Evolutionary conservation across 2,329 filamentous ascomycete species (phyloP).

Genomic region (Phyllosticta paracitricarpa): DNA sequence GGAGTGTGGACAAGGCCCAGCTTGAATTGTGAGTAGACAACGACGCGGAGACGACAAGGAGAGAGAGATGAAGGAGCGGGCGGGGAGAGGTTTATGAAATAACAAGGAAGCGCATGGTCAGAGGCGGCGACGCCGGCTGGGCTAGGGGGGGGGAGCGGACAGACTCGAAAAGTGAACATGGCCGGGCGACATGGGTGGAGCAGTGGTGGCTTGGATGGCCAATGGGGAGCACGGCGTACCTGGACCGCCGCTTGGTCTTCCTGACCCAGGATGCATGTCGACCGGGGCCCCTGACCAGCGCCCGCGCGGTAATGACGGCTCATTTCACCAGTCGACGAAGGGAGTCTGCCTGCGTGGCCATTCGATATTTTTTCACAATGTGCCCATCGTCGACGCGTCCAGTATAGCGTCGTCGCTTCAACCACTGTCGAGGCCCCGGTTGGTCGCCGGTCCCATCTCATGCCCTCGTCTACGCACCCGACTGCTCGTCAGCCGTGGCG

Average conservation of each 20-base stretch:
- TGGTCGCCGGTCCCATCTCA: background rate
- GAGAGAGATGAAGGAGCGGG: constrained; percentile 17
- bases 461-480: background rate
- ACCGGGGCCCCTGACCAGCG: constrained; percentile 10
- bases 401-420: background rate
- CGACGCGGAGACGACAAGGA: constrained; percentile 12
- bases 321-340: constrained; percentile 5
- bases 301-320: constrained; percentile 7
- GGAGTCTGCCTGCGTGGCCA: constrained; percentile 5
- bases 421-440: background rate
- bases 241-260: constrained; percentile 10
- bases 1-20: constrained; percentile 27
- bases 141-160: constrained; percentile 14
- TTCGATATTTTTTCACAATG: background rate
- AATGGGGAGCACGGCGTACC: constrained; percentile 10
- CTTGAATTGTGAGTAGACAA: constrained; percentile 20
- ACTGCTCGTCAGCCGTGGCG: background rate
- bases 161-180: constrained; percentile 10
- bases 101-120: constrained; percentile 7
- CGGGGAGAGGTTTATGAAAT: constrained; percentile 27
- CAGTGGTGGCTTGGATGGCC: constrained; percentile 3
- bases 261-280: constrained; percentile 8
- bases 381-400: background rate
- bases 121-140: constrained; percentile 3
- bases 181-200: constrained; percentile 12